Base-by-base conservation (phyloP, 768 basidiomycete species). In the Clavaria fumosa region DNA sequence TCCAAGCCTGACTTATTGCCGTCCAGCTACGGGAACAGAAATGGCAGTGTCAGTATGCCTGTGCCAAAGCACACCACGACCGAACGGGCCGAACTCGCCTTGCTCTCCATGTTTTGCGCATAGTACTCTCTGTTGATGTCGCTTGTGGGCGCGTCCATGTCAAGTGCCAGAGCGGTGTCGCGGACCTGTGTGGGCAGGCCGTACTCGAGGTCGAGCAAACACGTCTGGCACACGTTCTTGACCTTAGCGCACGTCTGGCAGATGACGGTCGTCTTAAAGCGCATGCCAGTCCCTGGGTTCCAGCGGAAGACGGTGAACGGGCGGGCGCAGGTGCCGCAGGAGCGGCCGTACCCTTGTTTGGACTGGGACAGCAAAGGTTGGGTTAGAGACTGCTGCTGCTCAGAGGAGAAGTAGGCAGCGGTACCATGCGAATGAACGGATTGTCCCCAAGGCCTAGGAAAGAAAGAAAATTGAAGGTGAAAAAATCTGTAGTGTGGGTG, bases 221-320 rank as follows among this genome's bases (percentile, higher is more conserved):
- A 99, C 2, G 91, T 96, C 62, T 97, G 95, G 64, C 95, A 99
- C 38, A 95, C 79, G 51, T 90, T 90, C 64, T 85, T 85, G 47
- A 88, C 75, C 61, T 96, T 96, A 34, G 91, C 84, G 49, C 93
- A 96, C 3, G 91, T 93, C 57, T 93, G 91, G 59, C 90, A 95
- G 43, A 96, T 77, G 43, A 95, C 89, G 7, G 95, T 99, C 42
- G 88, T 83, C 67, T 97, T 97, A 74, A 73, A 96, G 20, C 93
- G 78, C 55, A 78, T 80, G 28, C 90, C 93, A 3, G 77, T 63
- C 31, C 95, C 95, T 2, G 95, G 91, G 52, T 96, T 93, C 95
- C 95, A 99, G 27, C 89, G 81, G 62, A 99, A 99, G 48, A 96
- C 82, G 34, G 86, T 93, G 61, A 91, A 93, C 2, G 88, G 95